Conservation (phyloP, 2,329 filamentous ascomycete genomes). For the Apiospora pterosperma region DNA sequence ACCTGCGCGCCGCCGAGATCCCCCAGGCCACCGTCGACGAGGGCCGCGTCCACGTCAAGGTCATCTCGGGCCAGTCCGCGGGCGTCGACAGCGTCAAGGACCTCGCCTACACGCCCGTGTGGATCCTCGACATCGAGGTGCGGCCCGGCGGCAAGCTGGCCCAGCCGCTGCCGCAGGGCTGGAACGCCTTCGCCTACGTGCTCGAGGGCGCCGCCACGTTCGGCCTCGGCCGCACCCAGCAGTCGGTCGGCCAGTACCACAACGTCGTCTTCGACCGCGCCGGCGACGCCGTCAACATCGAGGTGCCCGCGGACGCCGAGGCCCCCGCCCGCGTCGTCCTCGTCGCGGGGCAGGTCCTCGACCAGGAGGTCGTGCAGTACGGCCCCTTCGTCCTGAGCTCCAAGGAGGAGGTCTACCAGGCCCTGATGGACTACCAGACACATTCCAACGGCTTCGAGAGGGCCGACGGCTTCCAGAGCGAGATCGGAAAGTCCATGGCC, state of each 20-base stretch:
- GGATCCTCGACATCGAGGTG: conserved; percentile 83
- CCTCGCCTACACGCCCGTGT: conserved; percentile 94
- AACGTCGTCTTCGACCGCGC: conserved; percentile 83
- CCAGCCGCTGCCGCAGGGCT: conserved; percentile 73
- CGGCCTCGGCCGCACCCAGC: conserved; percentile 50
- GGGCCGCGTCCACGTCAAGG: conserved; percentile 75
- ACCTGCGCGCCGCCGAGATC: conserved; percentile 76
- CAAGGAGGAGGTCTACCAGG: conserved; percentile 62
- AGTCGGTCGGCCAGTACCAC: conserved; percentile 66
- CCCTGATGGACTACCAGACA: conserved; percentile 63
- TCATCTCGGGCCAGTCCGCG: conserved; percentile 82
- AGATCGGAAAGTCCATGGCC: conserved; percentile 38
- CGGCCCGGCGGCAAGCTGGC: conserved; percentile 73
- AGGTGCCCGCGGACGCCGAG: conserved; percentile 63
- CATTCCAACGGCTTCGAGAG: conserved; percentile 67
- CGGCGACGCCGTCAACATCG: conserved; percentile 72
- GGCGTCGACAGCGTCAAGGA: conserved; percentile 86
- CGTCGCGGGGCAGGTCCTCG: conserved; percentile 66
- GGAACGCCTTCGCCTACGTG: conserved; percentile 88
- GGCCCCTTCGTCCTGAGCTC: conserved; percentile 66
- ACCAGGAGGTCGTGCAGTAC: conserved; percentile 69
- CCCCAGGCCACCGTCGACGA: conserved; percentile 69
- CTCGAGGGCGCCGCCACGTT: conserved; percentile 70
- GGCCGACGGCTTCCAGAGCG: conserved; percentile 65
- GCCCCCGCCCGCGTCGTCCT: conserved; percentile 52